Base-by-base conservation (phyloP, 495 filamentous ascomycete species). In the Oidiodendron maius region DNA sequence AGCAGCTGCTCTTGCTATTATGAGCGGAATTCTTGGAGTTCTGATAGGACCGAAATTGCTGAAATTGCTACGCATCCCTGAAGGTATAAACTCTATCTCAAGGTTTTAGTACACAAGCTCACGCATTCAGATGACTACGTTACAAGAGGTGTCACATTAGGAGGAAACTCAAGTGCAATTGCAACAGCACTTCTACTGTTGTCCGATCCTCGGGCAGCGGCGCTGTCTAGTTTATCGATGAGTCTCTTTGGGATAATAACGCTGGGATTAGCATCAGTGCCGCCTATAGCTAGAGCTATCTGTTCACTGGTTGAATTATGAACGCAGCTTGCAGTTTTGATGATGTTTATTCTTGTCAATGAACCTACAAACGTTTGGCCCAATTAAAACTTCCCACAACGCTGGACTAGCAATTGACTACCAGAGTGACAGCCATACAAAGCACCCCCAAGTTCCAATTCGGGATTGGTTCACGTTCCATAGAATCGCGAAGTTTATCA, bases 171-270 rank as follows among this genome's bases (percentile, higher is more conserved):
- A 2, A 71, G 66, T 4, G 74, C 75, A 9, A 74, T 80, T 30
- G 73, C 66, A 3, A 77, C 76, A 15, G 73, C 76, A 6, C 51
- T 73, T 43, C 60, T 78, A 23, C 54, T 81, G 23, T 63, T 62
- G 11, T 70, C 66, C 5, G 77, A 78, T 48, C 72, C 71, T 0
- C 64, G 76, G 26, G 76, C 74, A 4, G 76, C 75, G 5, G 75
- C 76, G 28, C 63, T 80, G 40, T 71, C 69, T 22, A 73, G 68
- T 43, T 60, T 80, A 8, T 65, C 69, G 1, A 78, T 80, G 76
- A 71, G 70, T 24, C 43, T 77, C 12, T 77, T 79, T 51, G 76
- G 76, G 5, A 72, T 72, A 1, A 69, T 72, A 23, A 76, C 72
- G 2, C 67, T 78, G 13, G 67, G 70, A 17, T 64, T 76, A 54